Conservation (phyloP, 345 rosid species). For the Turnera subulata region DNA sequence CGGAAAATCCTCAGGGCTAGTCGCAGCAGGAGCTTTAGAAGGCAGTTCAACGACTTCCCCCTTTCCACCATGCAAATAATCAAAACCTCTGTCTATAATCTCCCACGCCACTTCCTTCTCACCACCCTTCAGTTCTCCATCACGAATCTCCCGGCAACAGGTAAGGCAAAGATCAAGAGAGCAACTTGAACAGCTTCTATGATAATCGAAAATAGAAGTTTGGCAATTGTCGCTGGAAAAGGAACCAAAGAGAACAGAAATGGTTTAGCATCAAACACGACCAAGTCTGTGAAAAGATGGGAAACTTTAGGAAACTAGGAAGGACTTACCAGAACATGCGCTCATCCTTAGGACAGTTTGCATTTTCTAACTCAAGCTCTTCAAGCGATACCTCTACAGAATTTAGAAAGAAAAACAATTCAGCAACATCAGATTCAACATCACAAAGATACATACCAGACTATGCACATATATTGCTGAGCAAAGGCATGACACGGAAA, state of each 20-base stretch:
- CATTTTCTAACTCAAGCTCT: too few species aligned
- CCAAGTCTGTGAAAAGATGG: background rate
- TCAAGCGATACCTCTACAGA: too few species aligned
- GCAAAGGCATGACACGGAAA: too few species aligned
- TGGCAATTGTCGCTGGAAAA: conserved; percentile 51
- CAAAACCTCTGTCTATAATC: conserved; percentile 28
- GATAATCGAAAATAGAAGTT: conserved; percentile 53
- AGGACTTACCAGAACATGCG: too few species aligned
- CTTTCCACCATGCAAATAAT: conserved; percentile 26
- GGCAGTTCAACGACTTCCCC: too few species aligned
- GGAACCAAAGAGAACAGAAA: conserved; percentile 21
- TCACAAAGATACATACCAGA: too few species aligned
- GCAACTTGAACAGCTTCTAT: conserved; percentile 65
- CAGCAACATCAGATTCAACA: too few species aligned
- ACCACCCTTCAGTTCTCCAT: conserved; percentile 36
- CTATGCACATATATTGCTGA: too few species aligned
- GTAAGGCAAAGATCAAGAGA: conserved; percentile 59
- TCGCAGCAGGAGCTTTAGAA: too few species aligned
- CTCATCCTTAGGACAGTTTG: too few species aligned
- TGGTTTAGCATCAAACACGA: conserved; percentile 16
- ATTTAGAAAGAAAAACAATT: too few species aligned
- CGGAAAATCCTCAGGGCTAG: conserved; percentile 31
- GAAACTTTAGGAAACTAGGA: too few species aligned
- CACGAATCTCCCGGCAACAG: conserved; percentile 49
- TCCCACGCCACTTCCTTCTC: conserved; percentile 26